Percentiles rank a stretch among this genome's conserved stretches.
Conservation (phyloP, 306 rosid genomes). For the Pyrus pyrifolia region DNA sequence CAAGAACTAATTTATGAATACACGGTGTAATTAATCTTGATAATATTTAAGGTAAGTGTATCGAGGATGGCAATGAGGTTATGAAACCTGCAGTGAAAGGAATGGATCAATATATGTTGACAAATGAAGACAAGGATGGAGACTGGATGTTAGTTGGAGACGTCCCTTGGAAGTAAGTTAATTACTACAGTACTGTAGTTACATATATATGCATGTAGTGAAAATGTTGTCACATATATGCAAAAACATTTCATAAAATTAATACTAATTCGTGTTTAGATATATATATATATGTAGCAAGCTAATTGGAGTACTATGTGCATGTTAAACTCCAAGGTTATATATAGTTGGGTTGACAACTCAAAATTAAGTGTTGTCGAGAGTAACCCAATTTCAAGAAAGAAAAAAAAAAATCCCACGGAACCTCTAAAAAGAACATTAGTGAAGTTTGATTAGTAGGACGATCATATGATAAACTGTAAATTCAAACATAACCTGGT, state of each 20-base stretch:
- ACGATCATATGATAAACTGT: too few species aligned
- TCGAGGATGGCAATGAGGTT: conserved; percentile 3
- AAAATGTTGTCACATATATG: not conserved
- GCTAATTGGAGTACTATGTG: too few species aligned
- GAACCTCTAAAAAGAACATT: rapidly evolving
- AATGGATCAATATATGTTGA: conserved; percentile 13
- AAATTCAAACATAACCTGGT: too few species aligned
- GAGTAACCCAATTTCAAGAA: not conserved
- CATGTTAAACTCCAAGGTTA: not conserved
- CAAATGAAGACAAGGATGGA: conserved; percentile 29
- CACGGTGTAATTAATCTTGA: not conserved
- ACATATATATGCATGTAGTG: not conserved
- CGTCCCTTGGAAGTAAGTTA: conserved; percentile 38
- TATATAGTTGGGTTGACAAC: not conserved
- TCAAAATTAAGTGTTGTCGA: too few species aligned
- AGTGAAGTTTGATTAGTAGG: not conserved
- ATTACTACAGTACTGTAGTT: not conserved
- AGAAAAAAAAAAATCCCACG: not conserved
- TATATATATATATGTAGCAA: not conserved
- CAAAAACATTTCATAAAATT: not conserved
- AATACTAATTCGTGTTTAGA: too few species aligned
- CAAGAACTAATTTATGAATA: not conserved
- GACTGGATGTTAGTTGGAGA: conserved; percentile 43
- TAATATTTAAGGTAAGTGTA: not conserved
- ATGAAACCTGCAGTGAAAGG: conserved; percentile 17